These are phyloP conservation scores for Phialophora macrospora DNA, from an alignment of 2,329 filamentous ascomycete genomes.

Conservation along the genomic window DNA sequence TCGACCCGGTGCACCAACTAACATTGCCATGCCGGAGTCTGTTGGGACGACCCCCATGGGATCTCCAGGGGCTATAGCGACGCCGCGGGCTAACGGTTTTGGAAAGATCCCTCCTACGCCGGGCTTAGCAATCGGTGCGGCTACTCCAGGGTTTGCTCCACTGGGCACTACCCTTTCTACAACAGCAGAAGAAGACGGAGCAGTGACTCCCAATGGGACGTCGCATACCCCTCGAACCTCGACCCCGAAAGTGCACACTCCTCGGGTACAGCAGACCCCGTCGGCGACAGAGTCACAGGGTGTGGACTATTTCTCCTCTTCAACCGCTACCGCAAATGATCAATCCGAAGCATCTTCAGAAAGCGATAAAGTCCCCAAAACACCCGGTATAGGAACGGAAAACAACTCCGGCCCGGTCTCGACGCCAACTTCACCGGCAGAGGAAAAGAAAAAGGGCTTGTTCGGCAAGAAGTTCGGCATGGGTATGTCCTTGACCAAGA, in stretches of 20 bases:
- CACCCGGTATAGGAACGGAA: conserved; percentile 46
- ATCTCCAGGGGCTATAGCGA: conserved; percentile 47
- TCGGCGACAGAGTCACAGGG: conserved; percentile 57
- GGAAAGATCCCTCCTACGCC: conserved; percentile 69
- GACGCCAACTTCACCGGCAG: conserved; percentile 57
- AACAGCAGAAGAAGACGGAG: conserved; percentile 37
- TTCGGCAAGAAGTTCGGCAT: conserved; percentile 84
- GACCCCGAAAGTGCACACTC: conserved; percentile 2
- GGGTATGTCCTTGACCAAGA: conserved; percentile 76
- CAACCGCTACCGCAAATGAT: conserved; percentile 55
- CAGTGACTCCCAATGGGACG: conserved; percentile 45
- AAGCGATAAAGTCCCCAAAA: conserved; percentile 56
- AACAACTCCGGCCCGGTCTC: conserved; percentile 45
- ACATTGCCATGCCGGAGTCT: conserved; percentile 33
- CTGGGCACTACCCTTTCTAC: conserved; percentile 44
- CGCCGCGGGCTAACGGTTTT: conserved; percentile 69
- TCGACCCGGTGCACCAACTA: conserved; percentile 36
- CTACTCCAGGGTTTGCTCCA: conserved; percentile 62
- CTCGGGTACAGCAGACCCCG: conserved; percentile 58
- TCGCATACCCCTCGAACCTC: neutral
- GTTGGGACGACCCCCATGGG: conserved; percentile 25
- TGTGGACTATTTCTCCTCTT: conserved; percentile 70
- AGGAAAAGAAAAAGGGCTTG: conserved; percentile 69
- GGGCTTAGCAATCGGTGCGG: conserved; percentile 76
- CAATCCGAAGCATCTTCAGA: conserved; percentile 52